These are phyloP conservation scores for Ceratobasidium sp. DNA, from an alignment of 1,284 basidiomycete species.

Conservation along the genomic window DNA sequence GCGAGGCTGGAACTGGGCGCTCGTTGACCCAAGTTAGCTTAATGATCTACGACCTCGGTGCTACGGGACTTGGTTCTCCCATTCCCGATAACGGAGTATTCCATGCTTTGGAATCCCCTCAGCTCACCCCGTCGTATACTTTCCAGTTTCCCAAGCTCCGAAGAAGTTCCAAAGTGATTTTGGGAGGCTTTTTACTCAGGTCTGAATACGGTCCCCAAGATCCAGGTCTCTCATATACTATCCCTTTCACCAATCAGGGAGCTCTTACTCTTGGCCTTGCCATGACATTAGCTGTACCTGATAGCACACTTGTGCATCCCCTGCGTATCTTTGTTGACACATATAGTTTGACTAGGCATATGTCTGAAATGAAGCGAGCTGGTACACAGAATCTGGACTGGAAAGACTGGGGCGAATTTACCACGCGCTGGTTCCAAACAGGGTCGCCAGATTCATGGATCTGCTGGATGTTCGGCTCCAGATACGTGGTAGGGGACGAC, in stretches of 20 bases:
- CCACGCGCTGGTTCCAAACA: conserved; percentile 21
- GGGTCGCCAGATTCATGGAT: conserved; percentile 18
- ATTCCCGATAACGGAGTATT: background rate
- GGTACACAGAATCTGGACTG: background rate
- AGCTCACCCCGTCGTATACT: background rate
- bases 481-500: background rate
- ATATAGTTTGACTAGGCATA: background rate
- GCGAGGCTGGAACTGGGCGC: background rate
- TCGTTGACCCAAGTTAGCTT: background rate
- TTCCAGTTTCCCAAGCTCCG: conserved; percentile 2
- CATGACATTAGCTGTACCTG: background rate
- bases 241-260: background rate
- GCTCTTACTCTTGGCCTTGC: conserved; percentile 7
- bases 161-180: background rate
- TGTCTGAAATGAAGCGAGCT: background rate
- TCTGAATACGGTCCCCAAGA: background rate
- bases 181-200: background rate
- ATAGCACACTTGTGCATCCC: background rate
- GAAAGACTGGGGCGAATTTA: conserved; percentile 23
- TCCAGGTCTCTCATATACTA: background rate
- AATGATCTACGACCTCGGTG: conserved; percentile 1
- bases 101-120: background rate
- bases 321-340: conserved; percentile 7
- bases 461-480: conserved; percentile 17
- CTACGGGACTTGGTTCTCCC: too few species aligned